These are phyloP conservation scores for Polygonum maritimum DNA, from an alignment of 148 eudicot genomes.

Conservation along the genomic window DNA sequence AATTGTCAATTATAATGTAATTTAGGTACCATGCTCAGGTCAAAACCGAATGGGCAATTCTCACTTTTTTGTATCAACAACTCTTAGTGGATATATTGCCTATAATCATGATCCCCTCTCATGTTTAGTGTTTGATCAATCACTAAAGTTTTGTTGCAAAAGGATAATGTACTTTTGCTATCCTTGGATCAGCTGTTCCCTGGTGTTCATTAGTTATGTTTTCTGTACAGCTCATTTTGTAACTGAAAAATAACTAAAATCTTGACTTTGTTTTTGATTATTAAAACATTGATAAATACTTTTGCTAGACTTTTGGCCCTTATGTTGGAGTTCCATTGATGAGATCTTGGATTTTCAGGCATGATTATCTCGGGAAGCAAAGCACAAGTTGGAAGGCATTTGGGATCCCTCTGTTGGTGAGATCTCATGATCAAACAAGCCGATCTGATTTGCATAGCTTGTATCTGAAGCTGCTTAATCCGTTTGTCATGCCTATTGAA, in stretches of 20 bases:
- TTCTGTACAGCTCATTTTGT: not conserved
- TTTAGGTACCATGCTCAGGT: not conserved
- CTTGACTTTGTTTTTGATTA: not conserved
- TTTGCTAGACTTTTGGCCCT: not conserved
- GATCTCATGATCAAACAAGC: constrained; percentile 26
- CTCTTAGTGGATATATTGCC: not conserved
- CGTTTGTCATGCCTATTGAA: constrained; percentile 40
- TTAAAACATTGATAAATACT: not conserved
- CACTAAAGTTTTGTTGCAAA: not conserved
- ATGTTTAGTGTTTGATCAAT: not conserved
- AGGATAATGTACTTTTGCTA: not conserved
- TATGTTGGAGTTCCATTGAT: constrained; percentile 9
- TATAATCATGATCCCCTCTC: not conserved
- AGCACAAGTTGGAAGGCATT: constrained; percentile 62
- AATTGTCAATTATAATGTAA: not conserved
- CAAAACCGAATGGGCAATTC: not conserved
- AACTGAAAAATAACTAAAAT: not conserved
- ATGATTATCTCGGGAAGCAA: constrained; percentile 37
- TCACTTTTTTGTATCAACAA: not conserved
- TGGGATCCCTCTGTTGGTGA: constrained; percentile 78
- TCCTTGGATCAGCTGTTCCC: not conserved
- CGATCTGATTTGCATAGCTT: constrained; percentile 59
- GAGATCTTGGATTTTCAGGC: constrained; percentile 33
- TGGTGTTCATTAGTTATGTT: not conserved
- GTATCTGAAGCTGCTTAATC: constrained; percentile 49